Evolutionary conservation across 768 basidiomycete genomes (phyloP), one percentile per base, ranked within the genome.

Genomic region (Panaeolus papilionaceus): DNA sequence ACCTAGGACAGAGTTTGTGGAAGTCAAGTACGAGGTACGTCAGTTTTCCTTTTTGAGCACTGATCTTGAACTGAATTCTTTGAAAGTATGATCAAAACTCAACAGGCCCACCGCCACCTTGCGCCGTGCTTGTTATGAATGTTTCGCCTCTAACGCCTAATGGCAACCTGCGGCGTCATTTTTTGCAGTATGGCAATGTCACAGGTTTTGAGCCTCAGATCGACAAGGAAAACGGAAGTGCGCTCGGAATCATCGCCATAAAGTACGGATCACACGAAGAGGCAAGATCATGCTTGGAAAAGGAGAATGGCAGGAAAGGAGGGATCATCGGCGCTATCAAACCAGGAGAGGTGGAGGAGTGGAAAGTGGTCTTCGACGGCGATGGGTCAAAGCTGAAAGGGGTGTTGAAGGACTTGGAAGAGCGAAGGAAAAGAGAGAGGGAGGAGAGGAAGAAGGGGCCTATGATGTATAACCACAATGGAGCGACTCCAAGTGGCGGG

Each of bases 171-270:
- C 85, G 88, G 26, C 83, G 86, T 3, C 86, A 91, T 73, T 91
- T 97, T 73, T 74, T 82, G 5, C 68, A 79, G 9, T 83, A 91
- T 73, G 96, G 95, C 1, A 75, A 80, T 16, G 80, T 96, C 66
- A 66, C 80, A 6, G 84, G 88, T 3, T 89, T 94, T 66, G 93
- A 96, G 66, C 85, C 89, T 11, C 92, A 95, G 72, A 87, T 92
- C 67, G 92, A 97, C 78, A 84, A 85, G 66, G 83, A 85, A 63
- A 94, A 89, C n/a, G 96, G 95, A 3, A 90, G 88, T 62, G 87
- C 91, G 1, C 85, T 98, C 1, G 96, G 96, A 2, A 86, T 98
- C 47, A 87, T 94, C 47, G 88, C 87, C 74, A 85, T 98, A 69
- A 87, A 86, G 70, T 98, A 81, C 73, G 73, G 77, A 18, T 79